A percentile compares a stretch with the other conserved stretches of the same genome.
Evolutionary conservation across 257 asterid species (phyloP).

Genomic region (Marsdenia floribunda): DNA sequence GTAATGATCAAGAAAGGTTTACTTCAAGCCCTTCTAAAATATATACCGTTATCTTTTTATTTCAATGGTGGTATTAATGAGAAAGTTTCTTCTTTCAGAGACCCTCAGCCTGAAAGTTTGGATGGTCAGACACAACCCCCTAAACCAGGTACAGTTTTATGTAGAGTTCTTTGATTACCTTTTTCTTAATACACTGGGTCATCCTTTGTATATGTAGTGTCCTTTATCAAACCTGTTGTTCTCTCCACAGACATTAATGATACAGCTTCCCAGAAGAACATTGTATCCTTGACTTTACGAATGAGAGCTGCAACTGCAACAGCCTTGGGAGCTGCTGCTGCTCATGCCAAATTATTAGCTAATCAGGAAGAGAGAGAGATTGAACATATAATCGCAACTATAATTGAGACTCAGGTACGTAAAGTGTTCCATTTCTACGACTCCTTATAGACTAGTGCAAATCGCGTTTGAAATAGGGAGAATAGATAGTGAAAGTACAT

Average conservation of each 20-base stretch:
- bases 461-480: not conserved
- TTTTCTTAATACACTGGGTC: not conserved
- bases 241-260: constrained; percentile 35
- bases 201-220: constrained; percentile 3
- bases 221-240: constrained; percentile 11
- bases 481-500: not conserved
- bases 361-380: constrained; percentile 88
- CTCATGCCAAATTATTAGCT: constrained; percentile 82
- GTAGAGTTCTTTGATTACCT: not conserved
- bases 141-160: constrained; percentile 43
- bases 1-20: constrained; percentile 47
- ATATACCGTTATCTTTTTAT: not conserved
- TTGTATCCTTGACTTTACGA: constrained; percentile 59
- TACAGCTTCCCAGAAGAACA: constrained; percentile 36
- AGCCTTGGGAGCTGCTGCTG: constrained; percentile 88
- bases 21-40: not conserved
- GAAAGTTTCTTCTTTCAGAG: constrained; percentile 29
- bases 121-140: constrained; percentile 31
- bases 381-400: constrained; percentile 52
- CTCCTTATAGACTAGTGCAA: not conserved
- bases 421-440: not conserved
- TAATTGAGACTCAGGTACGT: constrained; percentile 75
- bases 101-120: constrained; percentile 32
- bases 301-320: constrained; percentile 87
- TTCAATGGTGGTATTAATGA: not conserved